A percentile compares a stretch with the other conserved stretches of the same genome.
These are phyloP conservation scores for Fomitiporia mediterranea DNA, from an alignment of 1,284 basidiomycete genomes.

Conservation along the genomic window DNA sequence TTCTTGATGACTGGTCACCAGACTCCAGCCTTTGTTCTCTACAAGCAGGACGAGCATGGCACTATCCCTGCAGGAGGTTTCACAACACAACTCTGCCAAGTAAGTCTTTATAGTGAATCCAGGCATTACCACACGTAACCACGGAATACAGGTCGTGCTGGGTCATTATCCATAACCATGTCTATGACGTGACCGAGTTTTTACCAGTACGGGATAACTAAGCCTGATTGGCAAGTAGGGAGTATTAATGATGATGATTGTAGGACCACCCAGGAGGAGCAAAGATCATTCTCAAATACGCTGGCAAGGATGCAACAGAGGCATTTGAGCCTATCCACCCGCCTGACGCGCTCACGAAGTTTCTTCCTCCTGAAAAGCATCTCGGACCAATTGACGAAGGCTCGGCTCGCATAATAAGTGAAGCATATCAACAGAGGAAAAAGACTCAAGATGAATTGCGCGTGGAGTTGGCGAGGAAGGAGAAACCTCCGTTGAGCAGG, in stretches of 20 bases:
- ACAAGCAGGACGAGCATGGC: conserved; percentile 14
- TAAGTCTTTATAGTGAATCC: conserved; percentile 27
- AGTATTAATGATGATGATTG: background rate
- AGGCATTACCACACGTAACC: background rate
- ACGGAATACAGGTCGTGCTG: conserved; percentile 55
- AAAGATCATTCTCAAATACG: conserved; percentile 74
- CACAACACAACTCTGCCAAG: conserved; percentile 50
- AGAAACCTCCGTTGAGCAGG: conserved; percentile 58
- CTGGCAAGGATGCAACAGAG: conserved; percentile 71
- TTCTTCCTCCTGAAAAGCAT: conserved; percentile 62
- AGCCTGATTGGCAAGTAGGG: background rate
- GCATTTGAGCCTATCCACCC: conserved; percentile 75
- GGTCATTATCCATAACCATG: conserved; percentile 77
- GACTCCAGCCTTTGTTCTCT: too few species aligned
- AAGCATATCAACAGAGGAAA: conserved; percentile 37
- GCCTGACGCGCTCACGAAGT: conserved; percentile 62
- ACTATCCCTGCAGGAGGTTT: conserved; percentile 39
- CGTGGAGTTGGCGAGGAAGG: conserved; percentile 55
- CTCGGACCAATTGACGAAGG: conserved; percentile 61
- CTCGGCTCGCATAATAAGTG: conserved; percentile 42
- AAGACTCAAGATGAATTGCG: conserved; percentile 70
- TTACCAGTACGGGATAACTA: conserved; percentile 44
- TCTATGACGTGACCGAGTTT: conserved; percentile 86
- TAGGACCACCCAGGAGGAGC: conserved; percentile 82
- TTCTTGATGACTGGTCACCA: too few species aligned